These are phyloP conservation scores for Elsinoe batatas DNA, from an alignment of 2,329 filamentous ascomycete species.

Conservation along the genomic window DNA sequence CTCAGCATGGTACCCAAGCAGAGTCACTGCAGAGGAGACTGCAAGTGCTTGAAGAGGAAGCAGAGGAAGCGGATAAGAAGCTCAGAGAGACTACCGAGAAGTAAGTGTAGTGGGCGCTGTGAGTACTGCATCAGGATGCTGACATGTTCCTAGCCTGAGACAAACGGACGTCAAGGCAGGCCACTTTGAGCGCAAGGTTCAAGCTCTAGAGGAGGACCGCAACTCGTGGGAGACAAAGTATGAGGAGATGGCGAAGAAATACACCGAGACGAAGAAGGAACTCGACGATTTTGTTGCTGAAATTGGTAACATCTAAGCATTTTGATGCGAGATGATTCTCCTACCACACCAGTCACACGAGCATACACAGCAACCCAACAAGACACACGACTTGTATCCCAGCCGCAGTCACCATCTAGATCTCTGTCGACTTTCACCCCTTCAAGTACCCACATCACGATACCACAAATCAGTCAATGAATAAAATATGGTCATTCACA, in stretches of 20 bases:
- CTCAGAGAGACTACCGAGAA: constrained; percentile 97
- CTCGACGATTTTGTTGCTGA: constrained; percentile 82
- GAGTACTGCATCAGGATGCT: constrained; percentile 12
- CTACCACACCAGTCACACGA: constrained; percentile 1
- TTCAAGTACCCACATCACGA: constrained; percentile 10
- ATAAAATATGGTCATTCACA: constrained; percentile 11
- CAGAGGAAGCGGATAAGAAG: constrained; percentile 91
- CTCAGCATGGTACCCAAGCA: constrained; percentile 77
- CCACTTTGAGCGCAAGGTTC: constrained; percentile 98
- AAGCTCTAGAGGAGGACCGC: constrained; percentile 82
- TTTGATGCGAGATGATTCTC: background rate
- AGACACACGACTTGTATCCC: background rate
- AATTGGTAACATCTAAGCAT: constrained; percentile 81
- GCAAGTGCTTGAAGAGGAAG: constrained; percentile 95
- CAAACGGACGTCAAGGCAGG: constrained; percentile 99
- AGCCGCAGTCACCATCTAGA: constrained; percentile 5
- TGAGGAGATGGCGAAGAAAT: constrained; percentile 93
- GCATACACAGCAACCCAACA: background rate
- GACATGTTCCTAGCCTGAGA: constrained; percentile 59
- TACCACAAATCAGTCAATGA: constrained; percentile 14
- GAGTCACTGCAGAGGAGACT: constrained; percentile 86
- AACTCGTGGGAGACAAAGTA: constrained; percentile 97
- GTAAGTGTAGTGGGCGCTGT: constrained; percentile 46
- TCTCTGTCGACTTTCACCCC: constrained; percentile 10
- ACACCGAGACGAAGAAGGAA: constrained; percentile 74